phyloP scores from a whole-genome alignment of 192 early-diverging fungal species.

The Gaertneriomyces semiglobifer region DNA sequence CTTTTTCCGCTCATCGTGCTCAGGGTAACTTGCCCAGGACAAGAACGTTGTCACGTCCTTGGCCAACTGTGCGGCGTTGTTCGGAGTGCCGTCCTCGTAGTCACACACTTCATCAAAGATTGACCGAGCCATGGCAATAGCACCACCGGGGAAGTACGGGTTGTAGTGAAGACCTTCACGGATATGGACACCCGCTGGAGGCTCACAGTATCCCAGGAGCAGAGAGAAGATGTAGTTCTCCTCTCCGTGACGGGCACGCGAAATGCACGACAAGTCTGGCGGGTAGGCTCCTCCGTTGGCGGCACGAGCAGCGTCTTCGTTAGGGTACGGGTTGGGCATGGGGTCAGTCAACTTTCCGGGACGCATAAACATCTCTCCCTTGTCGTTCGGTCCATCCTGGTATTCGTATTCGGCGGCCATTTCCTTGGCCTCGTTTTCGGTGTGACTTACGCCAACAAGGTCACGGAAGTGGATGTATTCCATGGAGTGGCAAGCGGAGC shows the following conservation, averaged over 20 bases:
- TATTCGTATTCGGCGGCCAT: conserved; percentile 92
- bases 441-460: conserved; percentile 90
- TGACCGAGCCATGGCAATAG: conserved; percentile 93
- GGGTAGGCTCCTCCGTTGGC: conserved; percentile 94
- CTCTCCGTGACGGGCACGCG: conserved; percentile 91
- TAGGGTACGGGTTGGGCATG: conserved; percentile 87
- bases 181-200: conserved; percentile 88
- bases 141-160: conserved; percentile 98
- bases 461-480: conserved; percentile 92
- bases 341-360: conserved; percentile 86
- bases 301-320: conserved; percentile 94
- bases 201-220: conserved; percentile 90
- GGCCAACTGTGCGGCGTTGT: conserved; percentile 91
- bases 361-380: conserved; percentile 86
- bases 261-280: conserved; percentile 92
- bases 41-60: conserved; percentile 96
- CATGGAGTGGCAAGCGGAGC: conserved; percentile 94
- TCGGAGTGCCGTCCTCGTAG: conserved; percentile 95
- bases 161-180: conserved; percentile 98
- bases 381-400: conserved; percentile 87
- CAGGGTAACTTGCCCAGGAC: conserved; percentile 94
- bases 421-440: conserved; percentile 87
- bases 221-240: conserved; percentile 93
- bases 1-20: conserved; percentile 95
- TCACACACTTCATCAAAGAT: conserved; percentile 93